Evolutionary conservation across 148 eudicot genomes (phyloP).

Genomic region (Gaultheria prostrata): DNA sequence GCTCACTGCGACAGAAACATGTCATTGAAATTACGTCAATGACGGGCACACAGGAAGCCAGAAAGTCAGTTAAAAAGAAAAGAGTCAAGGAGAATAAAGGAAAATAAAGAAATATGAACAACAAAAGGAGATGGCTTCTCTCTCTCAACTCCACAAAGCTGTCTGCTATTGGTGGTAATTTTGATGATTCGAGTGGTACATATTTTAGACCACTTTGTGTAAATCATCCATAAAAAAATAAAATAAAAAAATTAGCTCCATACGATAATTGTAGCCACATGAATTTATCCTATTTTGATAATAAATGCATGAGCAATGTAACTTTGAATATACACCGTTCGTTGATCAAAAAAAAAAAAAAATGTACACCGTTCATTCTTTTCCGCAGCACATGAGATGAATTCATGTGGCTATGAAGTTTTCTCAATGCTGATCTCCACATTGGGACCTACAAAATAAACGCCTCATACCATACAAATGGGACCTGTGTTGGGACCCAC

Average conservation of each 20-base stretch:
- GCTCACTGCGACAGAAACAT: slow-evolving; percentile 54
- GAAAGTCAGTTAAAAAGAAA: neutral
- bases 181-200: neutral
- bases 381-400: too few species aligned
- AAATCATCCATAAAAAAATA: neutral
- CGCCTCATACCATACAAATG: too few species aligned
- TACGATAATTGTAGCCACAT: neutral
- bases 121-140: neutral
- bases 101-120: neutral
- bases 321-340: too few species aligned
- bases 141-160: neutral
- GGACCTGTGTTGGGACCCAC: too few species aligned
- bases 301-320: too few species aligned
- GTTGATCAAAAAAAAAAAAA: too few species aligned
- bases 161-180: neutral
- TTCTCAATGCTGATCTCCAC: too few species aligned
- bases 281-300: too few species aligned
- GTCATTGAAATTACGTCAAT: neutral
- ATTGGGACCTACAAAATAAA: too few species aligned
- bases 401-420: too few species aligned
- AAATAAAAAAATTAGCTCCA: neutral
- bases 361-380: too few species aligned
- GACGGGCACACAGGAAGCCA: neutral
- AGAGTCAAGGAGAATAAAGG: neutral
- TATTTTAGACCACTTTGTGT: neutral